phyloP scores from a whole-genome alignment of 208 protist genomes.

The Wallacemonas rigidus region DNA sequence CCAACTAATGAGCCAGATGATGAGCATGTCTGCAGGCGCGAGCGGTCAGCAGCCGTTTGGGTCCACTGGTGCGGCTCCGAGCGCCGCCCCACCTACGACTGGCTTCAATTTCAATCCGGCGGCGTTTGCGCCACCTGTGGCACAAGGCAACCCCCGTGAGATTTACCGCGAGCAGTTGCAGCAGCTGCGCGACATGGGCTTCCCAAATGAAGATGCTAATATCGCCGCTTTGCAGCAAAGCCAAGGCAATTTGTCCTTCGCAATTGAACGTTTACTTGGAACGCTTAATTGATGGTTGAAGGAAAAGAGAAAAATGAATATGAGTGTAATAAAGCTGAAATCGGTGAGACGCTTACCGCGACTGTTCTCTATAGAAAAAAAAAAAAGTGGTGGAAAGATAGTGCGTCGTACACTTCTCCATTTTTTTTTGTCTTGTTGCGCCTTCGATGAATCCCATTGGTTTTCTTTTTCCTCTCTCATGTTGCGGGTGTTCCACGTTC shows the following conservation, averaged over 20 bases:
- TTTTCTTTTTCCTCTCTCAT: too few species aligned
- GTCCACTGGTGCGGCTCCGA: not conserved
- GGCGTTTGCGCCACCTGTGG: slow-evolving; percentile 39
- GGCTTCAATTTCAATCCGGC: slow-evolving; percentile 32
- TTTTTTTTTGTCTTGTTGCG: too few species aligned
- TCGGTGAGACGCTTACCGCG: too few species aligned
- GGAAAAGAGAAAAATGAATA: not conserved
- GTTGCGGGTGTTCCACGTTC: too few species aligned
- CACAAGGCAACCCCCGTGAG: slow-evolving; percentile 72
- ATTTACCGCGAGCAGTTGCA: slow-evolving; percentile 89
- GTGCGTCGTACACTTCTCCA: too few species aligned
- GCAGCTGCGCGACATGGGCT: slow-evolving; percentile 91
- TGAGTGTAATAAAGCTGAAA: slow-evolving; percentile 9
- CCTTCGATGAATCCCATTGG: too few species aligned
- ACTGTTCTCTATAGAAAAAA: too few species aligned
- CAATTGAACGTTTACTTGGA: slow-evolving; percentile 82
- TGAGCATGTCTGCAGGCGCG: slow-evolving; percentile 34
- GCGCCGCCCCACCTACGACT: not conserved
- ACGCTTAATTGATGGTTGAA: slow-evolving; percentile 1
- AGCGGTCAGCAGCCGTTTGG: slow-evolving; percentile 12
- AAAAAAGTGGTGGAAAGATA: too few species aligned
- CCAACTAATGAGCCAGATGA: slow-evolving; percentile 24
- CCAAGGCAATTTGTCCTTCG: slow-evolving; percentile 88
- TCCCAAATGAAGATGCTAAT: slow-evolving; percentile 93
- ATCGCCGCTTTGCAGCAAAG: slow-evolving; percentile 87